These are phyloP conservation scores for Microbotryum silenes-acaulis DNA, from an alignment of 1,284 basidiomycete genomes.

Conservation along the genomic window DNA sequence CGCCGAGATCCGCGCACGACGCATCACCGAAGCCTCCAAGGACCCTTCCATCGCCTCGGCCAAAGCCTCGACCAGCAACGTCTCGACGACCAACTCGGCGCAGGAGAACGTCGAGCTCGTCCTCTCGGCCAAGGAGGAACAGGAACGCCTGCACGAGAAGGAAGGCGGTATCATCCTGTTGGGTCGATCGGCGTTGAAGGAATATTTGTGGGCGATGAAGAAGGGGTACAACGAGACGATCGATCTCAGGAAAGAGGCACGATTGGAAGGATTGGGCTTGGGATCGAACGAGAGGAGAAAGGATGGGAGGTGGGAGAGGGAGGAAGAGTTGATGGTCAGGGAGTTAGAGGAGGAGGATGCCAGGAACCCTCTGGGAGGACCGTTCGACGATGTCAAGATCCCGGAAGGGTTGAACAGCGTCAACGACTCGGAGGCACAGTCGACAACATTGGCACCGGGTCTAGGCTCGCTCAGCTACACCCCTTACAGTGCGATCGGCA, in stretches of 20 bases:
- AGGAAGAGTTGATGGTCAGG: slow-evolving; percentile 48
- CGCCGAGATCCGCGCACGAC: slow-evolving; percentile 59
- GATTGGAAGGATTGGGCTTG: slow-evolving; percentile 31
- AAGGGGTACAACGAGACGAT: slow-evolving; percentile 76
- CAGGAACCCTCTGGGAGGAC: slow-evolving; percentile 50
- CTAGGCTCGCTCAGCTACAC: slow-evolving; percentile 2
- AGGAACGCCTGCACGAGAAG: slow-evolving; percentile 49
- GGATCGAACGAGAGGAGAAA: slow-evolving; percentile 29
- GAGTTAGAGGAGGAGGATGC: slow-evolving; percentile 53
- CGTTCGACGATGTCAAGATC: slow-evolving; percentile 26
- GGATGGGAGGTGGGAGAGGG: slow-evolving; percentile 52
- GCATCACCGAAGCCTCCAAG: slow-evolving; percentile 45
- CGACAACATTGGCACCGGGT: too few species aligned
- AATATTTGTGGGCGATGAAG: slow-evolving; percentile 80
- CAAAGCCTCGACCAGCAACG: slow-evolving; percentile 8
- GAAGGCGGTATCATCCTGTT: slow-evolving; percentile 77
- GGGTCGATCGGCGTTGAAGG: slow-evolving; percentile 88
- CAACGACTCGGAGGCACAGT: neutral
- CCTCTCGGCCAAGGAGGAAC: slow-evolving; percentile 48
- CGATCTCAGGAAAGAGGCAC: slow-evolving; percentile 56
- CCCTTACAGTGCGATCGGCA: slow-evolving; percentile 2
- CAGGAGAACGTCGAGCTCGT: slow-evolving; percentile 54
- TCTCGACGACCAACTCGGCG: slow-evolving; percentile 10
- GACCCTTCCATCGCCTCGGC: slow-evolving; percentile 10
- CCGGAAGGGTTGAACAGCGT: slow-evolving; percentile 12